Evolutionary conservation across 1,284 basidiomycete species (phyloP), one percentile per base, ranked within the genome.

Genomic region (Hemileia vastatrix): DNA sequence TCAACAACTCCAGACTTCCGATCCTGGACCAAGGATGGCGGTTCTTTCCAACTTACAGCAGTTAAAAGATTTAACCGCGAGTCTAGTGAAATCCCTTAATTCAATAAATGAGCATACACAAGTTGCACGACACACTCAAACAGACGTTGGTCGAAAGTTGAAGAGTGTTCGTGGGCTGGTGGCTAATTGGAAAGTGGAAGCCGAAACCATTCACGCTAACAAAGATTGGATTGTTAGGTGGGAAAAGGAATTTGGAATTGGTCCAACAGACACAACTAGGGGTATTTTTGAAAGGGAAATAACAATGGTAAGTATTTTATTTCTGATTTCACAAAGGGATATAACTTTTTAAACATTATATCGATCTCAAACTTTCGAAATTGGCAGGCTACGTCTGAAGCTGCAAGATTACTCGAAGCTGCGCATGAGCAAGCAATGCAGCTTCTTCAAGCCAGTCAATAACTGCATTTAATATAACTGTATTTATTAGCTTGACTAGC

Each of bases 81-180:
- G 59, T 49, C 21, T 61, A 32, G 54, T 61, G 31, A 44, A 61
- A 24, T 61, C 59, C 2, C 31, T 61, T 19, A 61, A 61, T n/a
- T 40, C 47, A 24, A 61, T 61, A 43, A 52, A 61, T 32, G 59
- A 61, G 33, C 59, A 61, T 44, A 61, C 59, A 23, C 59, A 61
- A 36, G 36, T 61, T 52, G 49, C 52, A 24, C 43, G 59, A 54
- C 59, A 61, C 19, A 61, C 59, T 31, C 59, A 61, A 45, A 61
- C 52, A n/a, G 59, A 61, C 15, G 52, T 61, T 18, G 52, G 47
- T 13, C 51, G 59, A 1, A 61, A 61, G n/a, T 31, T 61, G 2
- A 61, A 61, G 47, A 52, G 59, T 19, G 59, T 61, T 32, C 51
- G 52, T 13, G 52, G 52, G 2, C 44, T 61, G 15, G 59, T 61